phyloP scores from a whole-genome alignment of 495 filamentous ascomycete species.

The Penicillium roqueforti region DNA sequence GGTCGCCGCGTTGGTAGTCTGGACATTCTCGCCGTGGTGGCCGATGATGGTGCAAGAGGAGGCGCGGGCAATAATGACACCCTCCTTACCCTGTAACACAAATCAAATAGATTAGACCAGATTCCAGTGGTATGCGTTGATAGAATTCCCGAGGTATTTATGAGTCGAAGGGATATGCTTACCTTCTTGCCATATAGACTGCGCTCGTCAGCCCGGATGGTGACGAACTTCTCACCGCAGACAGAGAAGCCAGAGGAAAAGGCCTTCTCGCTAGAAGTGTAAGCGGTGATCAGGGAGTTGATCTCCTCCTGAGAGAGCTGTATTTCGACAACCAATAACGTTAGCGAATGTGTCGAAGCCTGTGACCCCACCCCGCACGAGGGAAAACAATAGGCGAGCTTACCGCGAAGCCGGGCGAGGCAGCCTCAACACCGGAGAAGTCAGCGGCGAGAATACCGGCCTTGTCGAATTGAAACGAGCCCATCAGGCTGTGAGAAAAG shows the following conservation, averaged over 20 bases:
- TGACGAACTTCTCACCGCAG: conserved; percentile 66
- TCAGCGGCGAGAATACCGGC: conserved; percentile 79
- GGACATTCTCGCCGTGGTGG: conserved; percentile 69
- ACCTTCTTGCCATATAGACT: conserved; percentile 87
- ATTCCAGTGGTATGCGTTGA: not conserved
- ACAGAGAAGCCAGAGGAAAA: conserved; percentile 60
- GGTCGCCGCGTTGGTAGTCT: conserved; percentile 47
- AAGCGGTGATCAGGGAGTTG: conserved; percentile 31
- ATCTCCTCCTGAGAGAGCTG: conserved; percentile 42
- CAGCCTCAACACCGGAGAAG: conserved; percentile 80
- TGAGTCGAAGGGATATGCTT: conserved; percentile 12
- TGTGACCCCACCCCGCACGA: conserved; percentile 5
- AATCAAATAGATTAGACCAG: not conserved
- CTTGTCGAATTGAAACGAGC: conserved; percentile 76
- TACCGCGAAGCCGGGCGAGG: conserved; percentile 67
- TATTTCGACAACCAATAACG: conserved; percentile 4
- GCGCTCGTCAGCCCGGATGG: conserved; percentile 66
- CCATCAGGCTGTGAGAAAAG: conserved; percentile 63
- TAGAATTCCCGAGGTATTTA: not conserved
- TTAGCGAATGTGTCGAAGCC: not conserved
- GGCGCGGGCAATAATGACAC: conserved; percentile 76
- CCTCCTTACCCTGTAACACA: conserved; percentile 66
- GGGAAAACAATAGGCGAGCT: conserved; percentile 23
- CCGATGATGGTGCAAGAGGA: conserved; percentile 78
- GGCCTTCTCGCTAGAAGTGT: conserved; percentile 26